These are phyloP conservation scores for Fimicolochytrium jonesii DNA, from an alignment of 192 early-diverging fungal genomes.

Conservation along the genomic window DNA sequence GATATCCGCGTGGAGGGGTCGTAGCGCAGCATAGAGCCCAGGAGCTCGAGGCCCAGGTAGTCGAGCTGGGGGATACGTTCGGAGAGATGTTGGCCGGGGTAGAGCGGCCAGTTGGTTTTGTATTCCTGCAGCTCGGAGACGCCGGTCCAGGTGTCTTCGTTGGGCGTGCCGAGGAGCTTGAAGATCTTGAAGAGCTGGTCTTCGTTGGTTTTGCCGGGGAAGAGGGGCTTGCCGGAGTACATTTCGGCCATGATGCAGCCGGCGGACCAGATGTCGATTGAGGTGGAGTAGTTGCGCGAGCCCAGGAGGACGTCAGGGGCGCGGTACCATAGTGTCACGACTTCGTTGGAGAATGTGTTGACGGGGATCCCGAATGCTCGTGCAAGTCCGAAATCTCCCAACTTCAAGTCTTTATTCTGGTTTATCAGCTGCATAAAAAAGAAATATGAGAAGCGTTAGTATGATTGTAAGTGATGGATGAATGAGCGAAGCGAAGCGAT, in stretches of 20 bases:
- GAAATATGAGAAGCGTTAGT: slow-evolving; percentile 54
- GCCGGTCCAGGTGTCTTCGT: slow-evolving; percentile 75
- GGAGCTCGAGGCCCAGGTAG: slow-evolving; percentile 71
- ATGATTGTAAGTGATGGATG: too few species aligned
- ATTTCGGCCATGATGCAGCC: slow-evolving; percentile 96
- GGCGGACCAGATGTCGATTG: slow-evolving; percentile 97
- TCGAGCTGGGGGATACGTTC: slow-evolving; percentile 79
- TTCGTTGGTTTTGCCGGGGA: slow-evolving; percentile 85
- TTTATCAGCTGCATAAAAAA: slow-evolving; percentile 66
- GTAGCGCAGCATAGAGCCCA: slow-evolving; percentile 71
- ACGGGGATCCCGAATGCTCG: slow-evolving; percentile 92
- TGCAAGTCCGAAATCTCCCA: slow-evolving; percentile 92
- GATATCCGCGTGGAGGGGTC: slow-evolving; percentile 74
- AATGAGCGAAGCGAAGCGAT: too few species aligned
- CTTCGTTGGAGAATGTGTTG: slow-evolving; percentile 73
- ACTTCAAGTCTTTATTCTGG: slow-evolving; percentile 60
- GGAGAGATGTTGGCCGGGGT: slow-evolving; percentile 64
- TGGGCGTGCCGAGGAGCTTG: slow-evolving; percentile 70
- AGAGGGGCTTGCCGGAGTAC: slow-evolving; percentile 80
- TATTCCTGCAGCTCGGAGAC: slow-evolving; percentile 88
- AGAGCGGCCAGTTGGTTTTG: slow-evolving; percentile 70
- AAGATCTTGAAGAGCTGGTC: slow-evolving; percentile 92
- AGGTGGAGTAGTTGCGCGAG: slow-evolving; percentile 88
- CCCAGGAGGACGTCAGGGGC: slow-evolving; percentile 94
- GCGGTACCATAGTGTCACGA: slow-evolving; percentile 98